Evolutionary conservation across 768 basidiomycete genomes (phyloP).

Genomic region (Lanmaoa rubissima): DNA sequence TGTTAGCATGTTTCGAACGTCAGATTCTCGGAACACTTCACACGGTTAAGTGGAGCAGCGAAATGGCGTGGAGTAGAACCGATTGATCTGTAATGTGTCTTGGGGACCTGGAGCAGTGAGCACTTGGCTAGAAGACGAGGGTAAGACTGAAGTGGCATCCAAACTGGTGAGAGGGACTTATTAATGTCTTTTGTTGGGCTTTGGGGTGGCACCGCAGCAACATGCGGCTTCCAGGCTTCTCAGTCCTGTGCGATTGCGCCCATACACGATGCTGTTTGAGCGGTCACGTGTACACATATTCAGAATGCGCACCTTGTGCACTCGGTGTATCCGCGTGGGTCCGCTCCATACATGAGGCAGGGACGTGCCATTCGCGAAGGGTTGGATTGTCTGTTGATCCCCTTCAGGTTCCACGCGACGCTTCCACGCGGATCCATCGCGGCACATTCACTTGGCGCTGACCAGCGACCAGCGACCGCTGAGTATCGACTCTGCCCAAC

Average conservation of each 20-base stretch:
- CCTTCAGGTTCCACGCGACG: too few relatives aligned
- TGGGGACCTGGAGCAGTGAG: too few relatives aligned
- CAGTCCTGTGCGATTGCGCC: conserved; percentile 10
- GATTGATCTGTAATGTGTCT: not conserved
- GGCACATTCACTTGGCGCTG: not conserved
- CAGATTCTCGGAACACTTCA: not conserved
- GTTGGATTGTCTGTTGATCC: not conserved
- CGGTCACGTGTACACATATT: not conserved
- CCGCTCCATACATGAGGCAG: not conserved
- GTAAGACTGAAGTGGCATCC: not conserved
- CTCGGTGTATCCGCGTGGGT: not conserved
- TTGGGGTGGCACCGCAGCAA: not conserved
- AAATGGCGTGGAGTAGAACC: too few relatives aligned
- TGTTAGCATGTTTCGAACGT: not conserved
- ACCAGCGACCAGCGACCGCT: not conserved
- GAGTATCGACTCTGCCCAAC: not conserved
- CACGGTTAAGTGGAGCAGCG: not conserved
- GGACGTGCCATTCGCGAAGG: not conserved
- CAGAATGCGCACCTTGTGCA: not conserved
- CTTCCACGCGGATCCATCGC: not conserved
- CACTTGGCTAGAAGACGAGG: not conserved
- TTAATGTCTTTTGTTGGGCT: conserved; percentile 2
- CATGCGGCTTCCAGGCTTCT: not conserved
- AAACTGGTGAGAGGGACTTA: not conserved
- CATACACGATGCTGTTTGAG: not conserved